Evolutionary conservation across 805 yeast species (phyloP), one percentile per base, ranked within the genome.

Genomic region (Tetrapisispora phaffii): DNA sequence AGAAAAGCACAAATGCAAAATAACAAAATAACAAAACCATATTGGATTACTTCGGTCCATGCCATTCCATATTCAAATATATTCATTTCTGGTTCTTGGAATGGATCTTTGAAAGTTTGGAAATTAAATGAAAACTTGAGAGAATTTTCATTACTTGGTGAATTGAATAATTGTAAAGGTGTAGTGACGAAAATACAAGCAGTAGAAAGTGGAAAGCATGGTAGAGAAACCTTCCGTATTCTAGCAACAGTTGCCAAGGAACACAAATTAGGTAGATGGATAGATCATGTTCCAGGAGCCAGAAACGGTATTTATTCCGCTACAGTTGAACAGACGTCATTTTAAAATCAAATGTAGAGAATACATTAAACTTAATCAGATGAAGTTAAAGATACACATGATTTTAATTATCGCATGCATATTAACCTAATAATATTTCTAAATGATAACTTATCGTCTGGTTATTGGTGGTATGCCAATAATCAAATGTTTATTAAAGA

Each of bases 201-300:
- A 23, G 73, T 76, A 9, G 77, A 71, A 45, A 64, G 68, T 44
- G 82, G 77, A 22, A 77, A 74, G 46, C 70, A 74, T 37, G 73
- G 73, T 26, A 72, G 72, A 45, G 74, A 73, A 44, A 70, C 73
- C 41, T 60, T 79, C 41, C 73, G 78, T 51, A 66, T 87, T 10
- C 68, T 76, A 50, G 90, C 84, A 0, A 71, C 86, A 32, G 70
- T 85, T 5, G 76, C 90, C 34, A 86, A 89, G 63, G 96, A 90
- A 65, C 95, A 84, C 59, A 78, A 83, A 59, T 70, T 85, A 46
- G 97, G 96, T 33, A 80, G 97, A 60, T 89, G 96, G 96, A 63
- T 80, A 22, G 70, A 73, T 38, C 71, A 75, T 44, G 70, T 74
- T 32, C 70, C 71, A 22, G 85, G 85, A 7, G 82, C 83, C 26